A percentile compares a stretch with the other conserved stretches of the same genome.
Evolutionary conservation across 345 rosid species (phyloP).

Genomic region (Melastoma malabathricum): DNA sequence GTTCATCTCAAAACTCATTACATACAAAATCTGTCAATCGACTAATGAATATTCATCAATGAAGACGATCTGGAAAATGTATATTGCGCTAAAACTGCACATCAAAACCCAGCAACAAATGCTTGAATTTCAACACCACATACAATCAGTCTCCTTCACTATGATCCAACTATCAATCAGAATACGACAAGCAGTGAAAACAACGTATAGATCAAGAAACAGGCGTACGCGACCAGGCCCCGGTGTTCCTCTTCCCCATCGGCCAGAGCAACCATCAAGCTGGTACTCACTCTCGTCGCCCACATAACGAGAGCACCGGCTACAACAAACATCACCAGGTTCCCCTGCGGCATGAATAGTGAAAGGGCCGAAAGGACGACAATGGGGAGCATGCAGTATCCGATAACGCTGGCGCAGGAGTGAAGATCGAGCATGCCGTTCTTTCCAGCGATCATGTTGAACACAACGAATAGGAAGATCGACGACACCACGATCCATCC

Average conservation of each 20-base stretch:
- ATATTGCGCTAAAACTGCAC: no score
- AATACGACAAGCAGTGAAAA: slow-evolving; percentile 94
- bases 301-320: slow-evolving; percentile 64
- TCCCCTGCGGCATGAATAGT: slow-evolving; percentile 61
- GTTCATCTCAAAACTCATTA: no score
- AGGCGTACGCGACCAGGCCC: slow-evolving; percentile 79
- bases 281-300: slow-evolving; percentile 68
- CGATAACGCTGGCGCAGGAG: slow-evolving; percentile 80
- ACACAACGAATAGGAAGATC: slow-evolving; percentile 68
- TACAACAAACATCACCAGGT: slow-evolving; percentile 28
- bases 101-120: no score
- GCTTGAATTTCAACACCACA: no score
- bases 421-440: slow-evolving; percentile 78
- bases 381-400: slow-evolving; percentile 71
- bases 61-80: no score
- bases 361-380: slow-evolving; percentile 73
- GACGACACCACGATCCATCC: slow-evolving; percentile 97
- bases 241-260: slow-evolving; percentile 96
- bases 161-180: slow-evolving; percentile 7
- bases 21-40: no score
- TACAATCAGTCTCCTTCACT: no score
- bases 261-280: slow-evolving; percentile 63
- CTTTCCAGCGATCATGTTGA: slow-evolving; percentile 88
- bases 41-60: no score
- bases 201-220: slow-evolving; percentile 82